Evolutionary conservation across 805 yeast species (phyloP).

Genomic region (Wilhelminamyces savonicus): DNA sequence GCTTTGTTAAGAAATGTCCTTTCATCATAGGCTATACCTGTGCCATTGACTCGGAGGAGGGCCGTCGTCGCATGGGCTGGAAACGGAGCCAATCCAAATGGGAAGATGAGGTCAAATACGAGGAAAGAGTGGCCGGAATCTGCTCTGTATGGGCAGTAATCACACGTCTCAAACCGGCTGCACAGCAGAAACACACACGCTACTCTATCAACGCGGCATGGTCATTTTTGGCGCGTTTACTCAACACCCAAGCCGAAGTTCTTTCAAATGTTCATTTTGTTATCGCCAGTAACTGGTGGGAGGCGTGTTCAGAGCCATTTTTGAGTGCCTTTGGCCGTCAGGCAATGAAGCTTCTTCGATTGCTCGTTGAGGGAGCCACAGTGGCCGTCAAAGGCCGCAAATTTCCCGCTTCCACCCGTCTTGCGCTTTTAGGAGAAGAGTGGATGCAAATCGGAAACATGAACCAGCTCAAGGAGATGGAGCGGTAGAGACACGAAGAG

Average conservation of each 20-base stretch:
- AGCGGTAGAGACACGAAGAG: too few species aligned
- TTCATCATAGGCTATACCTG: conserved; percentile 78
- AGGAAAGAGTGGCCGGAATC: conserved; percentile 85
- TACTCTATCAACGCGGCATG: conserved; percentile 43
- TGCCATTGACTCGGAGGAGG: conserved; percentile 71
- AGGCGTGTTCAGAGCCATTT: conserved; percentile 60
- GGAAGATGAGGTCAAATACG: conserved; percentile 63
- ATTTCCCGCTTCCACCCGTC: conserved; percentile 73
- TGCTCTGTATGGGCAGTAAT: conserved; percentile 73
- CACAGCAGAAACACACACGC: conserved; percentile 20
- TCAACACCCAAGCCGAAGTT: conserved; percentile 47
- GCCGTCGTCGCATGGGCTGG: conserved; percentile 86
- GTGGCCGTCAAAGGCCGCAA: conserved; percentile 41
- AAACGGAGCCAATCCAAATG: conserved; percentile 47
- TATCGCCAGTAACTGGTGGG: conserved; percentile 87
- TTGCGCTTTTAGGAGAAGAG: conserved; percentile 75
- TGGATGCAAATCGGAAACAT: conserved; percentile 49
- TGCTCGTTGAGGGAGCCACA: conserved; percentile 49
- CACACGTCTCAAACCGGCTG: conserved; percentile 35
- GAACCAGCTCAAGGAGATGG: conserved; percentile 41
- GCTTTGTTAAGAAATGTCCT: conserved; percentile 90
- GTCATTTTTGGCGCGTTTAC: conserved; percentile 65
- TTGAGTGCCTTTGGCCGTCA: conserved; percentile 58
- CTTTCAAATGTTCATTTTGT: conserved; percentile 66
- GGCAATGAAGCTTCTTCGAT: conserved; percentile 52